Evolutionary conservation across 1,284 basidiomycete species (phyloP).

Genomic region (Sanghuangporus sanghuang): DNA sequence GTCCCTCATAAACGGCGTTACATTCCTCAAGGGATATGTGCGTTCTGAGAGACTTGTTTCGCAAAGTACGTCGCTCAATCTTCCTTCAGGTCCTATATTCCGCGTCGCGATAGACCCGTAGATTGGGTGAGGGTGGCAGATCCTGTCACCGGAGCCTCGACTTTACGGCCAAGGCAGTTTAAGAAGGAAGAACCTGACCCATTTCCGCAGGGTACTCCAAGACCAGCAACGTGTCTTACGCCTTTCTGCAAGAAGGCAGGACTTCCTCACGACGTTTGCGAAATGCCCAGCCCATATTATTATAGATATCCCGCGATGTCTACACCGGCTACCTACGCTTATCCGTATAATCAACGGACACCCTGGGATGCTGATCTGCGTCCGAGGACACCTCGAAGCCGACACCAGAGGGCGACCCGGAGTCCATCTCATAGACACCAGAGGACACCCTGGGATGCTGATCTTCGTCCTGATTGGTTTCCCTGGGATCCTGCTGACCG

Average conservation of each 20-base stretch:
- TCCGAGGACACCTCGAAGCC: background rate
- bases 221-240: slow-evolving; percentile 3
- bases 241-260: slow-evolving; percentile 2
- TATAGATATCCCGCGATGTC: background rate
- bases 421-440: background rate
- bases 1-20: background rate
- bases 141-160: slow-evolving; percentile 11
- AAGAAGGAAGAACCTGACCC: background rate
- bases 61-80: background rate
- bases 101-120: slow-evolving; percentile 3
- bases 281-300: background rate
- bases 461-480: background rate
- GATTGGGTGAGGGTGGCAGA: slow-evolving; percentile 1
- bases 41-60: background rate
- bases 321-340: background rate
- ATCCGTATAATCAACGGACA: background rate
- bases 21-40: background rate
- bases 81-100: background rate
- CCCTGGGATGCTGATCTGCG: background rate
- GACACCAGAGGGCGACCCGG: too few species aligned
- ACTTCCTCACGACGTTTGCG: background rate
- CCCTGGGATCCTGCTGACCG: background rate
- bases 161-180: background rate
- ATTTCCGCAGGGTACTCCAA: background rate
- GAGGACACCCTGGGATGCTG: background rate